These are phyloP conservation scores for Ceratocystis papillata DNA, from an alignment of 2,329 filamentous ascomycete genomes.

Conservation along the genomic window DNA sequence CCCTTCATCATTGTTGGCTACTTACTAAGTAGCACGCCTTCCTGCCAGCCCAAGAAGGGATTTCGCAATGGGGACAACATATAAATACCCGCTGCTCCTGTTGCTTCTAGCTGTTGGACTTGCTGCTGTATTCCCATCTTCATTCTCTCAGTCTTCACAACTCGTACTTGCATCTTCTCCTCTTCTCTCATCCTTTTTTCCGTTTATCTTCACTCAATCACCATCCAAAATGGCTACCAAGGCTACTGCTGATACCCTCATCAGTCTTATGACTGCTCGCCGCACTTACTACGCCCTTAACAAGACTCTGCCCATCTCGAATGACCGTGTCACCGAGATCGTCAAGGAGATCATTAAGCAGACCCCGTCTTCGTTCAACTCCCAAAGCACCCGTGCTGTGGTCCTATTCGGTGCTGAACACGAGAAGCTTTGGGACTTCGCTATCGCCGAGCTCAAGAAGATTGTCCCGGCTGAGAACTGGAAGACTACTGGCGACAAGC, in stretches of 20 bases:
- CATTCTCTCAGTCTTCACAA: background rate
- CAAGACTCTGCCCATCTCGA: slow-evolving; percentile 49
- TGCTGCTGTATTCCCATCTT: slow-evolving; percentile 16
- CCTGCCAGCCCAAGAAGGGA: slow-evolving; percentile 3
- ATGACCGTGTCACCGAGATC: slow-evolving; percentile 52
- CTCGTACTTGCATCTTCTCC: slow-evolving; percentile 17
- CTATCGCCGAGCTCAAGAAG: slow-evolving; percentile 51
- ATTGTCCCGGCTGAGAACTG: slow-evolving; percentile 57
- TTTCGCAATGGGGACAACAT: slow-evolving; percentile 12
- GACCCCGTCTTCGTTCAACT: slow-evolving; percentile 78
- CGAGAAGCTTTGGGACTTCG: slow-evolving; percentile 75
- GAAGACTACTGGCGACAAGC: slow-evolving; percentile 39
- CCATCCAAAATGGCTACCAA: slow-evolving; percentile 33
- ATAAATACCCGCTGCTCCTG: slow-evolving; percentile 23
- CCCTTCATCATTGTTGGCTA: background rate
- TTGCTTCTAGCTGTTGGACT: slow-evolving; percentile 15
- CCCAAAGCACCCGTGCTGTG: slow-evolving; percentile 66
- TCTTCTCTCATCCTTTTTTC: slow-evolving; percentile 11
- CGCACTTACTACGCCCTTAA: slow-evolving; percentile 58
- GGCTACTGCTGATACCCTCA: slow-evolving; percentile 38
- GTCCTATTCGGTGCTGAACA: slow-evolving; percentile 74
- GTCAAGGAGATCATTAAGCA: slow-evolving; percentile 53
- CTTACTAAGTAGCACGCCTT: slow-evolving; percentile 3
- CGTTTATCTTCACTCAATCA: slow-evolving; percentile 20
- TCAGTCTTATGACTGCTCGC: slow-evolving; percentile 56